Evolutionary conservation across 2,329 filamentous ascomycete species (phyloP).

Genomic region (Trichoderma sp.): DNA sequence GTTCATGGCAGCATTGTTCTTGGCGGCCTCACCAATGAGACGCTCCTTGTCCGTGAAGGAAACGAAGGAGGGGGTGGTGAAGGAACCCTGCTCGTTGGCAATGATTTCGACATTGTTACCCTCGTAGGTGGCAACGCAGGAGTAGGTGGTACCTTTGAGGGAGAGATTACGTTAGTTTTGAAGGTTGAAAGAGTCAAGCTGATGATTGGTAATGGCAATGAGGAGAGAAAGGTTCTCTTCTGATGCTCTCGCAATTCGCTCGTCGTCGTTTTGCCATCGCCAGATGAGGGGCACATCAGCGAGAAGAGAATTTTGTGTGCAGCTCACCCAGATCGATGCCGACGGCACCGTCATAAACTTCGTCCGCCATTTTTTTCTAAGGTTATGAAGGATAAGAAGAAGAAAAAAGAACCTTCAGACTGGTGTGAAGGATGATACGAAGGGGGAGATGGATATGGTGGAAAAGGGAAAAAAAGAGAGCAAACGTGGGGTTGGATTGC

Average conservation of each 20-base stretch:
- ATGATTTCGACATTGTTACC: conserved; percentile 99
- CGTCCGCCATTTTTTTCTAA: conserved; percentile 75
- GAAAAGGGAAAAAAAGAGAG: conserved; percentile 25
- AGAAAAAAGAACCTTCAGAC: conserved; percentile 21
- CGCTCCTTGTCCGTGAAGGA: conserved; percentile 99
- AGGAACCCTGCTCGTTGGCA: conserved; percentile 99
- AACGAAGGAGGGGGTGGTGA: conserved; percentile 98
- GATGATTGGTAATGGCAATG: background rate
- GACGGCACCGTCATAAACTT: conserved; percentile 99
- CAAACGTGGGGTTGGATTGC: conserved; percentile 36
- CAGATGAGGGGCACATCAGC: conserved; percentile 11
- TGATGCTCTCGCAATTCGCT: background rate
- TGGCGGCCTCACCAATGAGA: conserved; percentile 97
- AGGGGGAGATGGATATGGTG: conserved; percentile 24
- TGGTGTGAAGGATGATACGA: conserved; percentile 25
- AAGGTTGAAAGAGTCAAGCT: background rate
- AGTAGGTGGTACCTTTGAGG: conserved; percentile 90
- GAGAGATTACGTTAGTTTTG: conserved; percentile 9
- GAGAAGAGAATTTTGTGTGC: conserved; percentile 3
- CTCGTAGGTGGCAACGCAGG: conserved; percentile 99
- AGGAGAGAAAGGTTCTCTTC: background rate
- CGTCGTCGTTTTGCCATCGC: background rate
- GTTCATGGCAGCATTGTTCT: conserved; percentile 99
- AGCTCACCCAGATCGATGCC: conserved; percentile 97
- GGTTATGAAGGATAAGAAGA: background rate